These are phyloP conservation scores for Guyanaporus albipodus DNA, from an alignment of 768 basidiomycete species.

Conservation along the genomic window DNA sequence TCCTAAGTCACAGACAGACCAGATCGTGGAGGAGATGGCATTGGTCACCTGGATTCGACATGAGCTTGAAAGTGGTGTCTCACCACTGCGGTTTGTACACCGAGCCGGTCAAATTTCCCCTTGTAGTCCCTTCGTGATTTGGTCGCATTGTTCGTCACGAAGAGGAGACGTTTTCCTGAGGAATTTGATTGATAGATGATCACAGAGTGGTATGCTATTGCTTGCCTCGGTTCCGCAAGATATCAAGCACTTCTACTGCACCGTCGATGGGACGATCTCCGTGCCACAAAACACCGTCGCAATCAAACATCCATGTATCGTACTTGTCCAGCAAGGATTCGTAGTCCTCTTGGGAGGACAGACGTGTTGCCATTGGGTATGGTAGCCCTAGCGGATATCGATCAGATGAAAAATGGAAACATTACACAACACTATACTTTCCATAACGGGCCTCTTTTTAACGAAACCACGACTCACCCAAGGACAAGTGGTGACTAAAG, in stretches of 20 bases:
- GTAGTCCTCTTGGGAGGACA: slow-evolving; percentile 43
- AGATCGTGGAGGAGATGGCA: neutral
- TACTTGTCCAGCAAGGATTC: slow-evolving; percentile 54
- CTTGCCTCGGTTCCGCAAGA: slow-evolving; percentile 72
- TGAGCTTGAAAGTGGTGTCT: slow-evolving; percentile 29
- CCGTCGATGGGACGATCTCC: slow-evolving; percentile 79
- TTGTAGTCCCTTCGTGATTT: slow-evolving; percentile 89
- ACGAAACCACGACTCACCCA: too few species aligned
- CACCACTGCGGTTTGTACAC: slow-evolving; percentile 80
- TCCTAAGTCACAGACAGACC: slow-evolving; percentile 50
- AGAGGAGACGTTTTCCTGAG: slow-evolving; percentile 76
- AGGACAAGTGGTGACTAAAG: too few species aligned
- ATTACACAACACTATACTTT: slow-evolving; percentile 20
- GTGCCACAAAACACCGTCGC: slow-evolving; percentile 93
- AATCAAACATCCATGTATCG: slow-evolving; percentile 96
- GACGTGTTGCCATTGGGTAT: slow-evolving; percentile 23
- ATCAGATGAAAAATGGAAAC: neutral
- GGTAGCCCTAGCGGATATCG: slow-evolving; percentile 11
- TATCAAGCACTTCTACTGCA: slow-evolving; percentile 65
- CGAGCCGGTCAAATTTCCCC: slow-evolving; percentile 86
- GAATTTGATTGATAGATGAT: slow-evolving; percentile 1
- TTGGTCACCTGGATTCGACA: neutral
- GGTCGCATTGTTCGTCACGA: slow-evolving; percentile 97
- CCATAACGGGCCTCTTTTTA: slow-evolving; percentile 23
- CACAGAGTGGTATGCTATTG: slow-evolving; percentile 4